Evolutionary conservation across 441 rosid genomes (phyloP), one percentile per base, ranked within the genome.

Genomic region (Corymbia citriodora): DNA sequence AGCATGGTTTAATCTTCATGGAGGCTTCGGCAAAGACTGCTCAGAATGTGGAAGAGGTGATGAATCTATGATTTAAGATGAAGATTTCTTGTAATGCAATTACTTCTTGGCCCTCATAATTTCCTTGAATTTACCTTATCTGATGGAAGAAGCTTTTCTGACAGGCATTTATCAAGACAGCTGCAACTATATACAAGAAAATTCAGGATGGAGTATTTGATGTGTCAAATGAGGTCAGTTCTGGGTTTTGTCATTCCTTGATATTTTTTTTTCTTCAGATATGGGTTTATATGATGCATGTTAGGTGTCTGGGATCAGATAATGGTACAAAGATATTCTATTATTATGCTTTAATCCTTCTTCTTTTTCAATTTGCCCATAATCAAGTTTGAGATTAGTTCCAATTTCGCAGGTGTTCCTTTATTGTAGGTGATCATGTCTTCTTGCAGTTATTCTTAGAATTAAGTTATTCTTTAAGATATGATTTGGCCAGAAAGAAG

Each of bases 21-120:
- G 99, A 98, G 91, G 99, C 99, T 90, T 98, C 99, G 74, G 99
- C 99, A 68, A 98, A 97, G 92, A 98, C 99, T 92, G 98, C 99
- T 90, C 99, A 96, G 93, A 98, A 98, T 92, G 99, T 98, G 27
- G 99, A 98, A 90, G 99, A 98, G 98, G 99, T 97, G 88, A 86
- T 23, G 48, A 61, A 79, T 87, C 65, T 17, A 54, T 1, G 4
- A 55, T 36, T 87, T 21, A 33, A 55, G 7, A 54, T 36, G 11
- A 87, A 31, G 45, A 55, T 87, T 87, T 87, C 29, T 45, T 54
- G 27, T 59, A 55, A 55, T 65, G 33, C 85, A 23, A 61, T 85
- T 63, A 63, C 74, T 45, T 31, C 59, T 59, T 55, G 29, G 45
- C 59, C 52, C 17, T 81, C 14, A 33, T 18, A 48, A 83, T 55